Conservation (phyloP, 2,329 filamentous ascomycete species). For the Arthroderma sp. region DNA sequence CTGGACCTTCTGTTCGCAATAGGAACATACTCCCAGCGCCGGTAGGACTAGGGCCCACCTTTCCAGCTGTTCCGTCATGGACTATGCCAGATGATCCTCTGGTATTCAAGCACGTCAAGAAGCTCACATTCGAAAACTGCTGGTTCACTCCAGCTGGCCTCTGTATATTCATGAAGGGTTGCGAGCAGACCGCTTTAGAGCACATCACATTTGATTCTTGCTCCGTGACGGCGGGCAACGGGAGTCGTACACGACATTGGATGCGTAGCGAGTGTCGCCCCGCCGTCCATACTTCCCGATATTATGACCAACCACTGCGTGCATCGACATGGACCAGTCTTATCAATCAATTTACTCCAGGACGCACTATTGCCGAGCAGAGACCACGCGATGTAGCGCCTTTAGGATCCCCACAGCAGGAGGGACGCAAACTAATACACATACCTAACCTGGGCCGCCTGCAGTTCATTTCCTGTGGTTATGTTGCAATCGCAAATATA, state of each 20-base stretch:
- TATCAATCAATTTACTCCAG: slow-evolving; percentile 39
- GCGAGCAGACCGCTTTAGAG: slow-evolving; percentile 37
- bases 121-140: slow-evolving; percentile 54
- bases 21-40: slow-evolving; percentile 49
- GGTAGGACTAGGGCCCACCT: slow-evolving; percentile 13
- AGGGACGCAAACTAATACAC: no score
- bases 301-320: slow-evolving; percentile 25
- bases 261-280: slow-evolving; percentile 2
- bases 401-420: slow-evolving; percentile 11
- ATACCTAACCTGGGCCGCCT: slow-evolving; percentile 26
- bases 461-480: slow-evolving; percentile 49
- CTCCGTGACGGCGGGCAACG: slow-evolving; percentile 42
- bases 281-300: slow-evolving; percentile 10
- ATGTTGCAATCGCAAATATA: slow-evolving; percentile 33
- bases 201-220: slow-evolving; percentile 50
- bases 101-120: slow-evolving; percentile 43
- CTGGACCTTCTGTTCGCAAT: slow-evolving; percentile 49
- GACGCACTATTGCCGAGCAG: slow-evolving; percentile 25
- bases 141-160: slow-evolving; percentile 51
- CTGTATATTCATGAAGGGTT: slow-evolving; percentile 36
- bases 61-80: background rate
- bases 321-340: slow-evolving; percentile 38
- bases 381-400: slow-evolving; percentile 8
- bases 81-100: slow-evolving; percentile 24
- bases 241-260: slow-evolving; percentile 3